A percentile compares a stretch with the other conserved stretches of the same genome.
phyloP scores from a whole-genome alignment of 257 asterid genomes.

The Fraxinus anomala region DNA sequence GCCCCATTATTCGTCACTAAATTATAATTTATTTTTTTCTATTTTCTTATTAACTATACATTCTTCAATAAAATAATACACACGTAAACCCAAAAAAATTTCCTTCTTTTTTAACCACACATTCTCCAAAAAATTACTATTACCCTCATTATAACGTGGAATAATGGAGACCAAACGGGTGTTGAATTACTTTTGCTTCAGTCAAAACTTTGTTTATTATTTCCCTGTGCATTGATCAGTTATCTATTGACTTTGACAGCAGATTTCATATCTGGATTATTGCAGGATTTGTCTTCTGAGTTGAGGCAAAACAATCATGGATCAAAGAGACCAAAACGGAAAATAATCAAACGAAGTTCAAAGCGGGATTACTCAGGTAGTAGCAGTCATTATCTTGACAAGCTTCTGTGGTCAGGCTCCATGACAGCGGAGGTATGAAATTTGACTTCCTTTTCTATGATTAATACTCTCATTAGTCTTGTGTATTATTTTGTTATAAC shows the following conservation, averaged over 20 bases:
- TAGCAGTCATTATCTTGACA: conserved; percentile 31
- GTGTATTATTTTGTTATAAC: not conserved
- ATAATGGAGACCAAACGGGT: no score
- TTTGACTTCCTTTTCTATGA: conserved; percentile 4
- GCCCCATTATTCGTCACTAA: no score
- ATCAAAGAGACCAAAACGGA: conserved; percentile 32
- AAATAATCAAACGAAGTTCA: conserved; percentile 30
- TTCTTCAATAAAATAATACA: no score
- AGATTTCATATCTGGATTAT: conserved; percentile 22
- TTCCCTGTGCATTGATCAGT: conserved; percentile 19
- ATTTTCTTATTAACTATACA: no score
- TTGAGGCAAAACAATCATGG: conserved; percentile 29
- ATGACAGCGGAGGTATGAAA: conserved; percentile 40
- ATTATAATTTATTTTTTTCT: no score
- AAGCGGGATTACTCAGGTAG: conserved; percentile 31
- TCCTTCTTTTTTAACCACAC: no score
- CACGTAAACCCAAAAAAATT: no score
- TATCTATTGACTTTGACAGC: not conserved
- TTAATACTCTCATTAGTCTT: not conserved
- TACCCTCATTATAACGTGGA: no score
- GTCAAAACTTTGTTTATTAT: conserved; percentile 21
- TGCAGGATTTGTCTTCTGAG: conserved; percentile 36
- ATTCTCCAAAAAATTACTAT: no score
- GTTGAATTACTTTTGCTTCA: conserved; percentile 10
- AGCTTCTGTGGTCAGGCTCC: conserved; percentile 31